Conservation (phyloP, 2,329 filamentous ascomycete genomes). For the Diatrype stigma region DNA sequence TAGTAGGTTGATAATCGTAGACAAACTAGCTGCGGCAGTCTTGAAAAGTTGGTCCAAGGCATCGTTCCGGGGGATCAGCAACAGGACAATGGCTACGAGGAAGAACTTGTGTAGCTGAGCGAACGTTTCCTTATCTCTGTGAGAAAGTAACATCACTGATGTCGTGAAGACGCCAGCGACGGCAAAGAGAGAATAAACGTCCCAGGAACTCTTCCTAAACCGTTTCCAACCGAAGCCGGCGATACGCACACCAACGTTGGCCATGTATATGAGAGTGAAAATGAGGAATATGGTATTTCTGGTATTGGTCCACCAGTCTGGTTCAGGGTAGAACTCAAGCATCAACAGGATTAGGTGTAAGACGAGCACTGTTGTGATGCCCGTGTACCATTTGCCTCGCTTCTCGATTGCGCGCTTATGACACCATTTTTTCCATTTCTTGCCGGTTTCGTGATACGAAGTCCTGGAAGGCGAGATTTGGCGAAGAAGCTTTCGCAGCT, state of each 20-base stretch:
- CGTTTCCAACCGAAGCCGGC: constrained; percentile 86
- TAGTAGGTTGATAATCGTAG: constrained; percentile 83
- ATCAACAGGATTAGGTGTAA: constrained; percentile 80
- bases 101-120: constrained; percentile 89
- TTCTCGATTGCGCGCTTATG: constrained; percentile 93
- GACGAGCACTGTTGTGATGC: constrained; percentile 74
- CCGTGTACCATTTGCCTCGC: constrained; percentile 83
- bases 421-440: constrained; percentile 86
- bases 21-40: constrained; percentile 89
- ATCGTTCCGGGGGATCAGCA: constrained; percentile 94
- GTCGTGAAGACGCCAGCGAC: constrained; percentile 80
- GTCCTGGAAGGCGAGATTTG: constrained; percentile 95
- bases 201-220: constrained; percentile 92
- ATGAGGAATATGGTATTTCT: constrained; percentile 75
- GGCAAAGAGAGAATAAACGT: constrained; percentile 78
- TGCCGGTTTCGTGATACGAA: constrained; percentile 72
- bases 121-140: constrained; percentile 58
- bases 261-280: constrained; percentile 77
- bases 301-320: constrained; percentile 62
- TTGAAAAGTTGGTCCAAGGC: constrained; percentile 98
- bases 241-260: constrained; percentile 79
- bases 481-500: constrained; percentile 82
- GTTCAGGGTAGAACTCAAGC: constrained; percentile 79
- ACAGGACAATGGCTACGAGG: constrained; percentile 80
- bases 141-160: constrained; percentile 68